Conservation (phyloP, 2,329 filamentous ascomycete species). For the Parascedosporium putredinis region DNA sequence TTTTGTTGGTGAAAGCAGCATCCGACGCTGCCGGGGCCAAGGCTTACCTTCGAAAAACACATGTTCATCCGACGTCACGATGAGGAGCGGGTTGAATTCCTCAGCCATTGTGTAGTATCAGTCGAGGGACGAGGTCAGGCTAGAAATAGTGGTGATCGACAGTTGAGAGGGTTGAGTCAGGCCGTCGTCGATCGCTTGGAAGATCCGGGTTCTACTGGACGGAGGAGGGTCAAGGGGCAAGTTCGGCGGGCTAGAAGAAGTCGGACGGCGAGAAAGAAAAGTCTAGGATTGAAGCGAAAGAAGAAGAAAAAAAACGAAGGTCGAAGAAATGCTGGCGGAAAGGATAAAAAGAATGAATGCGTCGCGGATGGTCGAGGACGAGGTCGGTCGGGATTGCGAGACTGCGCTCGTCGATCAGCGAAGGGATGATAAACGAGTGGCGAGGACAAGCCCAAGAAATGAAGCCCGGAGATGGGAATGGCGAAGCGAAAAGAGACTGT, state of each 20-base stretch:
- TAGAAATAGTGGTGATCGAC: constrained; percentile 4
- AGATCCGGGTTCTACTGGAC: constrained; percentile 2
- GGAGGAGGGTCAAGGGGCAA: constrained; percentile 12
- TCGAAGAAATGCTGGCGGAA: constrained; percentile 11
- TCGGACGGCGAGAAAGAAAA: constrained; percentile 11
- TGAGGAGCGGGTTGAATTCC: constrained; percentile 10
- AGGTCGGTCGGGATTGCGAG: constrained; percentile 10
- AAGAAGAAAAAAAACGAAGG: too few species aligned
- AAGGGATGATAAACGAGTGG: constrained; percentile 14
- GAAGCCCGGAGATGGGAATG: constrained; percentile 2
- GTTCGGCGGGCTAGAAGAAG: neutral
- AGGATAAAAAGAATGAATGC: constrained; percentile 4
- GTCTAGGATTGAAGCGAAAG: too few species aligned
- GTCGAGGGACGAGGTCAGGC: neutral
- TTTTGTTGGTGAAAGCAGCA: neutral
- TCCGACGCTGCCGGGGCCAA: neutral
- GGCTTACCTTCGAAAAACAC: constrained; percentile 12
- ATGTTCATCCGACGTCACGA: constrained; percentile 12
- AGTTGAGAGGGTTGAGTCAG: neutral
- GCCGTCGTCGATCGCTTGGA: constrained; percentile 6
- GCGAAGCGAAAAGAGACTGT: neutral
- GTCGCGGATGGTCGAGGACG: constrained; percentile 7
- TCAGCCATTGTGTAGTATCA: constrained; percentile 8
- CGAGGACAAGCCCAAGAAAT: constrained; percentile 6
- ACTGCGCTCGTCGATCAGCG: constrained; percentile 11